These are phyloP conservation scores for Pythium aristosporum DNA, from an alignment of 352 stramenopile species.

Conservation along the genomic window DNA sequence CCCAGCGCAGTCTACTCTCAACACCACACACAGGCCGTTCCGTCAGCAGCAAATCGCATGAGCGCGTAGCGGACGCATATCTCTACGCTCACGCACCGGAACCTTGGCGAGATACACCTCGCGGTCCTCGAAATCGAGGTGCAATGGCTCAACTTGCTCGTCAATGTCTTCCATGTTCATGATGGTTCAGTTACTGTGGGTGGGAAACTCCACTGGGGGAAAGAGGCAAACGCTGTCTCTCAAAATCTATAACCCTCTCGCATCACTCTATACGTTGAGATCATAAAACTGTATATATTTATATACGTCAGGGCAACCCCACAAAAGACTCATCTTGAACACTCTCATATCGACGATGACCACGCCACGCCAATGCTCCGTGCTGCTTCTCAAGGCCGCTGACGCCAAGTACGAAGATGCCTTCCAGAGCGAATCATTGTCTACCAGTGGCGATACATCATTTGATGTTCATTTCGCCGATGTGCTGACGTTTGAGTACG, in stretches of 20 bases:
- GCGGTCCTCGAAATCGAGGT: slow-evolving; percentile 84
- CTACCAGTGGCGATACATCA: slow-evolving; percentile 4
- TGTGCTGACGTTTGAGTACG: slow-evolving; percentile 66
- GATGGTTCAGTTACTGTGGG: background rate
- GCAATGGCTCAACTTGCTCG: slow-evolving; percentile 88
- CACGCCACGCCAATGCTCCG: slow-evolving; percentile 12
- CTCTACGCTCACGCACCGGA: slow-evolving; percentile 41
- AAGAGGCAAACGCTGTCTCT: no score
- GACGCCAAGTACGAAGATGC: slow-evolving; percentile 57
- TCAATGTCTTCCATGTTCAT: slow-evolving; percentile 78
- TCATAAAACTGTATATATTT: background rate
- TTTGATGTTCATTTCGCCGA: slow-evolving; percentile 50
- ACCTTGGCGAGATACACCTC: slow-evolving; percentile 89
- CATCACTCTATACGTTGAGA: no score
- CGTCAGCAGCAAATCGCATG: slow-evolving; percentile 1
- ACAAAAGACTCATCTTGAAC: background rate
- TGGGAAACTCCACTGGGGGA: background rate
- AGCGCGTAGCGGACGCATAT: background rate
- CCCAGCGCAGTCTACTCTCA: slow-evolving; percentile 58
- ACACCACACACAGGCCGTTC: slow-evolving; percentile 1
- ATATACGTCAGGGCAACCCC: slow-evolving; percentile 3
- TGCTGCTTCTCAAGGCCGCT: slow-evolving; percentile 71
- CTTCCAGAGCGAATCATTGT: slow-evolving; percentile 20
- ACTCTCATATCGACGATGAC: background rate
- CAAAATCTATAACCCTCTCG: no score